A percentile compares a stretch with the other conserved stretches of the same genome.
phyloP scores from a whole-genome alignment of 140 eudicot species.

The Cichorium intybus region DNA sequence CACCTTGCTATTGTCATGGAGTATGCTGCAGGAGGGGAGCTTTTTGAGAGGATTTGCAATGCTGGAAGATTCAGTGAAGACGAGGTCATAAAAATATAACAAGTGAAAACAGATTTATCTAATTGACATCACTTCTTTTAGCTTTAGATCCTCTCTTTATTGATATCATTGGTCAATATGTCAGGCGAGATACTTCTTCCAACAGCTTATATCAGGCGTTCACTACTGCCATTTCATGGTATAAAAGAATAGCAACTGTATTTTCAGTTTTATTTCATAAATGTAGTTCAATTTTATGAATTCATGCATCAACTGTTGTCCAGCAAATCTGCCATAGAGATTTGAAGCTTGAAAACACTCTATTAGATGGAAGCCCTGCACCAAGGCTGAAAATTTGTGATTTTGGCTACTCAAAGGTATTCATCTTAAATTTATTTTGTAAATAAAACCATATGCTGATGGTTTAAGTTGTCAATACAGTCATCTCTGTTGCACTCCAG shows the following conservation, averaged over 20 bases:
- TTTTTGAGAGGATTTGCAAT: constrained; percentile 78
- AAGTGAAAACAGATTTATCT: neutral
- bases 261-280: neutral
- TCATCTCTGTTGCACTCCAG: constrained; percentile 92
- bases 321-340: constrained; percentile 96
- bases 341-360: constrained; percentile 85
- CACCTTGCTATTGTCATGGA: constrained; percentile 97
- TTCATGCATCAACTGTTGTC: neutral
- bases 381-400: constrained; percentile 89
- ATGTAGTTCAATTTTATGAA: neutral
- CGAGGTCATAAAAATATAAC: constrained; percentile 46
- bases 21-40: constrained; percentile 99
- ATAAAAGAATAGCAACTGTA: constrained; percentile 3
- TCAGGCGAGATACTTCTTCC: constrained; percentile 91
- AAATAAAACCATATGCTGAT: neutral
- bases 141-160: neutral
- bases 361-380: constrained; percentile 92
- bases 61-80: constrained; percentile 95
- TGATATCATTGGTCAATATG: constrained; percentile 17
- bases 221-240: constrained; percentile 88
- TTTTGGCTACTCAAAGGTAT: constrained; percentile 94
- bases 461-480: constrained; percentile 27
- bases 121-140: neutral
- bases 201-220: constrained; percentile 91
- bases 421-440: neutral